Percentiles rank a stretch among this genome's conserved stretches.
Conservation (phyloP, 176 grass and related monocot species). For the Oryza longistaminata region DNA sequence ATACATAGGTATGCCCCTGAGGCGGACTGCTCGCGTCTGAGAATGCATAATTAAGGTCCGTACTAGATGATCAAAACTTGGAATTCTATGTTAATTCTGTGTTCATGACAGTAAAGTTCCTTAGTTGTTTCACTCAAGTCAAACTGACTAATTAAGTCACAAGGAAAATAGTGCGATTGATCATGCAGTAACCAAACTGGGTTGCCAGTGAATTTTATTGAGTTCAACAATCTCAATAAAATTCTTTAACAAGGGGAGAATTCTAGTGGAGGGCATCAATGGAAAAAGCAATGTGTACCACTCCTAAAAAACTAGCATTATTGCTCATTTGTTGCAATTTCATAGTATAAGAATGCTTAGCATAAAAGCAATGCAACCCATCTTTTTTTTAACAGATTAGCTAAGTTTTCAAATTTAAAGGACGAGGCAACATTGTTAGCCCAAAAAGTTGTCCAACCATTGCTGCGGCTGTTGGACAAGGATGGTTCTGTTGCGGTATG, state of each 20-base stretch:
- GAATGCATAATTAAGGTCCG: not conserved
- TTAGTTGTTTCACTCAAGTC: not conserved
- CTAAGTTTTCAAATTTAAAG: constrained; percentile 7
- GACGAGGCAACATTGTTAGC: constrained; percentile 10
- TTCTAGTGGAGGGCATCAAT: not conserved
- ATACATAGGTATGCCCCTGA: too few species aligned
- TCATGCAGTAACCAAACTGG: not conserved
- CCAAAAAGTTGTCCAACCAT: constrained; percentile 24
- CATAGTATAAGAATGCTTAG: not conserved
- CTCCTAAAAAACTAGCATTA: not conserved
- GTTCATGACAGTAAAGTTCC: not conserved
- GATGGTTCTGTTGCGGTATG: constrained; percentile 10
- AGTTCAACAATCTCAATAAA: not conserved
- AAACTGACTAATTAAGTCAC: not conserved
- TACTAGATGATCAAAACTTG: not conserved
- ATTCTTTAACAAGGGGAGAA: not conserved
- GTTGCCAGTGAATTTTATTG: not conserved
- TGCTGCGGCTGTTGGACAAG: not conserved
- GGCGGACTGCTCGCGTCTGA: too few species aligned
- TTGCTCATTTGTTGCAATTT: not conserved
- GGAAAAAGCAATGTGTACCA: not conserved
- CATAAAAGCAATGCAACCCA: not conserved
- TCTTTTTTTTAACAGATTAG: constrained; percentile 2
- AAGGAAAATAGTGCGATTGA: not conserved
- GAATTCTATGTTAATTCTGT: not conserved